Evolutionary conservation across 495 filamentous ascomycete species (phyloP).

Genomic region (Trichoderma reesei): DNA sequence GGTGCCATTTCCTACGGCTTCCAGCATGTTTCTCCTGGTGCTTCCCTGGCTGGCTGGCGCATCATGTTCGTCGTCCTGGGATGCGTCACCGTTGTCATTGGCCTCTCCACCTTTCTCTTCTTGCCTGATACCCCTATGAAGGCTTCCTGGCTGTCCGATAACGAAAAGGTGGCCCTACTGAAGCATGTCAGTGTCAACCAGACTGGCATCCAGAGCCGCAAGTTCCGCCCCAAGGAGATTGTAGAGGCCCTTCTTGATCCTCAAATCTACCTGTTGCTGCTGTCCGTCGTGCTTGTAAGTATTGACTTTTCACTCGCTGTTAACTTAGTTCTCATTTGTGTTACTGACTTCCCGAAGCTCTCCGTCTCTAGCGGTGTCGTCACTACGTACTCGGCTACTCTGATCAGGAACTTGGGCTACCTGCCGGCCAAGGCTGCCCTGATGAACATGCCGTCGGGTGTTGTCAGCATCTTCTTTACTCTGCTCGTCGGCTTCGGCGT

Average conservation of each 20-base stretch:
- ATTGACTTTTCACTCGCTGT: background rate
- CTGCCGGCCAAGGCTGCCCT: constrained; percentile 42
- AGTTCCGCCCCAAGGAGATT: constrained; percentile 36
- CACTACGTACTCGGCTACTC: constrained; percentile 50
- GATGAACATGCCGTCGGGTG: constrained; percentile 50
- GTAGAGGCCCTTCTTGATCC: constrained; percentile 27
- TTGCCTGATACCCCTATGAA: constrained; percentile 46
- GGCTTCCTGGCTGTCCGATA: constrained; percentile 39
- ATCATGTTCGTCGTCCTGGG: constrained; percentile 55
- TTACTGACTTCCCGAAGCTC: background rate
- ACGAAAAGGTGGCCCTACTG: constrained; percentile 36
- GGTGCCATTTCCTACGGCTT: constrained; percentile 52
- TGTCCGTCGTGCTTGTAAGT: constrained; percentile 22
- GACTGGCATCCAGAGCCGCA: constrained; percentile 45
- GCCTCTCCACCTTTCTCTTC: constrained; percentile 32
- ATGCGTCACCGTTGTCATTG: constrained; percentile 41
- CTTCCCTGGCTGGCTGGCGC: constrained; percentile 45
- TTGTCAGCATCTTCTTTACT: constrained; percentile 44
- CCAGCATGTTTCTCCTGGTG: constrained; percentile 39
- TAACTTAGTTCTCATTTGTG: background rate
- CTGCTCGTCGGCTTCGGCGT: constrained; percentile 40
- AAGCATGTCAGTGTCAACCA: constrained; percentile 33
- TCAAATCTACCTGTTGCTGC: constrained; percentile 24
- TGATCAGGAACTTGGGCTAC: constrained; percentile 51
- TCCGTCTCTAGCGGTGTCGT: constrained; percentile 52